phyloP scores from a whole-genome alignment of 1,284 basidiomycete genomes.

The Tetrapyrgos nigripes region DNA sequence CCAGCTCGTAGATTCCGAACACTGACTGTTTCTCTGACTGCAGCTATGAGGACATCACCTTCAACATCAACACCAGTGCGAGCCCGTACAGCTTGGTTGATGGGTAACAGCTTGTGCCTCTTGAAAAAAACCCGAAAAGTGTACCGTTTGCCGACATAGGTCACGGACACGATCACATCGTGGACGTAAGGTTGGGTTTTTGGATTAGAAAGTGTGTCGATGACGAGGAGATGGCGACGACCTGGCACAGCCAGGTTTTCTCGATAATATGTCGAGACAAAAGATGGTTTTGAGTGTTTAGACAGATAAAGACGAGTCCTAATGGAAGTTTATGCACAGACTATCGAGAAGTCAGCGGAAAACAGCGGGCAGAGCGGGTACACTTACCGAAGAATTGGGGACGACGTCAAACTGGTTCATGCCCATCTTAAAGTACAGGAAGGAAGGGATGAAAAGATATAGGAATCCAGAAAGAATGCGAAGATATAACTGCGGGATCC shows the following conservation, averaged over 20 bases:
- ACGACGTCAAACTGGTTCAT: neutral
- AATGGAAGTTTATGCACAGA: neutral
- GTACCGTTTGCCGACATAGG: neutral
- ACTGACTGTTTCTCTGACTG: too few species aligned
- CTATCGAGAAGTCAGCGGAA: neutral
- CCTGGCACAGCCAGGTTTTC: neutral
- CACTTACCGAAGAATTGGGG: neutral
- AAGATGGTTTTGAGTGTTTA: neutral
- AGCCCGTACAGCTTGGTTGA: neutral
- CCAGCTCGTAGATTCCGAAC: neutral
- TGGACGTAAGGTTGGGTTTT: constrained; percentile 2
- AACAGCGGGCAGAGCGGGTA: too few species aligned
- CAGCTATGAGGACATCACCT: neutral
- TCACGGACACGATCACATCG: neutral
- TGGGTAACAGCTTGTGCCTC: neutral
- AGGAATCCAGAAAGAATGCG: too few species aligned
- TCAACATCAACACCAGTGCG: neutral
- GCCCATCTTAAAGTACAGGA: neutral
- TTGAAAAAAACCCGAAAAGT: neutral
- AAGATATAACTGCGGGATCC: too few species aligned
- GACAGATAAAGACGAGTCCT: neutral
- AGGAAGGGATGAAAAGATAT: too few species aligned
- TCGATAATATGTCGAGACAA: neutral
- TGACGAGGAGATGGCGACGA: neutral
- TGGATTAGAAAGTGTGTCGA: neutral